These are phyloP conservation scores for Pholiota microspora DNA, from an alignment of 768 basidiomycete species.

Conservation along the genomic window DNA sequence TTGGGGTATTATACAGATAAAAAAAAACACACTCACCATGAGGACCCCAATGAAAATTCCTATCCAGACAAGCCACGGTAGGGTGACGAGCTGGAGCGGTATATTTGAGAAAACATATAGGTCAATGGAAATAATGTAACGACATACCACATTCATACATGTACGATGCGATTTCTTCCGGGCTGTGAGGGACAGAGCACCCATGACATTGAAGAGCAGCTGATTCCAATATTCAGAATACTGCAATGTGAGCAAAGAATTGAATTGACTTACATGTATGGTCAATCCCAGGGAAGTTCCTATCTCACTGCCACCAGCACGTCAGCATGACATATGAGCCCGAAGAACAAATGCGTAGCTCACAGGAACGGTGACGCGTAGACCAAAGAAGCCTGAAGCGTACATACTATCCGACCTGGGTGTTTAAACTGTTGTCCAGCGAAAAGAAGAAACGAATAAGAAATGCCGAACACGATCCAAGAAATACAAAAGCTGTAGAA, in stretches of 20 bases:
- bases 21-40: slow-evolving; percentile 17
- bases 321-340: not conserved
- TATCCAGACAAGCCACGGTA: slow-evolving; percentile 30
- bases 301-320: slow-evolving; percentile 22
- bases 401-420: slow-evolving; percentile 26
- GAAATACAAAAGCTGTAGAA: slow-evolving; percentile 35
- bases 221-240: too few relatives aligned
- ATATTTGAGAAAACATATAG: not conserved
- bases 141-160: slow-evolving; percentile 15
- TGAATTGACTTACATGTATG: slow-evolving; percentile 22
- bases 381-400: slow-evolving; percentile 29
- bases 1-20: not conserved
- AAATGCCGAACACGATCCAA: slow-evolving; percentile 34
- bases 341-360: slow-evolving; percentile 10
- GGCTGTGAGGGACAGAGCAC: slow-evolving; percentile 25
- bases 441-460: slow-evolving; percentile 31
- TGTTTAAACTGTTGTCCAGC: slow-evolving; percentile 27
- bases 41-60: slow-evolving; percentile 22
- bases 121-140: not conserved
- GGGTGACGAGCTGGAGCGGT: slow-evolving; percentile 18
- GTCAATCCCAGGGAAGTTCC: slow-evolving; percentile 24
- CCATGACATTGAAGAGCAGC: slow-evolving; percentile 27
- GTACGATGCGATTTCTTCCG: slow-evolving; percentile 16
- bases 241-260: not conserved
- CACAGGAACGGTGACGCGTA: slow-evolving; percentile 34